Evolutionary conservation across 148 eudicot species (phyloP).

Genomic region (Spergularia marina): DNA sequence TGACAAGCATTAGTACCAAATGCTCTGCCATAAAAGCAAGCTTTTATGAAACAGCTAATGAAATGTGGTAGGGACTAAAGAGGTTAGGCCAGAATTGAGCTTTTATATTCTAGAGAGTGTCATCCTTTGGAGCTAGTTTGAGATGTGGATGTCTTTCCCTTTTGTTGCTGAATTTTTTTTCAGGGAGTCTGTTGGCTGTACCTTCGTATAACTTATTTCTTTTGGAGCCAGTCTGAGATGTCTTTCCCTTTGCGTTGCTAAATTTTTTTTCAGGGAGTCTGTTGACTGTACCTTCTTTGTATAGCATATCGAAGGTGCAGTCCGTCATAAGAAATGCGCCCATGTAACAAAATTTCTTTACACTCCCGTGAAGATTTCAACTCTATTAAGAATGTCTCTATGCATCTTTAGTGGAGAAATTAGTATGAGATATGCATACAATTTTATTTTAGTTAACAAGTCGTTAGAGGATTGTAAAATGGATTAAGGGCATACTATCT

Average conservation of each 20-base stretch:
- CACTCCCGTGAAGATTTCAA: neutral
- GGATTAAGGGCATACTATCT: conserved; percentile 5
- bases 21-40: no score
- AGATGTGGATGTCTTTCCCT: neutral
- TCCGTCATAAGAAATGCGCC: neutral
- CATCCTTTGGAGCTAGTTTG: neutral
- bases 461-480: neutral
- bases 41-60: no score
- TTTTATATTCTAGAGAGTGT: no score
- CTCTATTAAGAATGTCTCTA: no score
- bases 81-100: no score
- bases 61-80: no score
- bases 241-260: neutral
- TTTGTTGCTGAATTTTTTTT: neutral
- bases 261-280: neutral
- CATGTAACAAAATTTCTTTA: neutral
- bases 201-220: neutral
- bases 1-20: no score
- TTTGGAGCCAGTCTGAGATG: neutral
- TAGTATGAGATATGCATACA: no score
- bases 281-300: neutral
- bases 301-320: neutral
- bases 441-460: neutral
- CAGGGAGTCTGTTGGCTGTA: neutral
- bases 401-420: no score